Evolutionary conservation across 495 filamentous ascomycete species (phyloP).

Genomic region (Polyplosphaeria fusca): DNA sequence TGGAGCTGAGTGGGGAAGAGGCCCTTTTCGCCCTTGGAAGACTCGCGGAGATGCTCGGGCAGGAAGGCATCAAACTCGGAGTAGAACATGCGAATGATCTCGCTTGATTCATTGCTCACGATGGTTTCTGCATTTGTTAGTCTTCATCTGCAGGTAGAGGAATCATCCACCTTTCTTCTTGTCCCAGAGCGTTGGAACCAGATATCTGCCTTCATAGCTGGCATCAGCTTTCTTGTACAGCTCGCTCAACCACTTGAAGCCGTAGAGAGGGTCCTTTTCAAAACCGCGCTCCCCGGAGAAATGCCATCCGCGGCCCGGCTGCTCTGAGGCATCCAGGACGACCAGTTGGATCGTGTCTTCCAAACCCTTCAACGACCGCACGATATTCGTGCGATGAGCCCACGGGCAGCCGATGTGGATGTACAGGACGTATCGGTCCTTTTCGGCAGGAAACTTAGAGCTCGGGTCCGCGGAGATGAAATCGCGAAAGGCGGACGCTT

Average conservation of each 20-base stretch:
- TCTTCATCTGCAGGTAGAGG: not conserved
- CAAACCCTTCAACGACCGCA: slow-evolving; percentile 61
- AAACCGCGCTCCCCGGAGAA: slow-evolving; percentile 47
- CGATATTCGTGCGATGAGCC: slow-evolving; percentile 64
- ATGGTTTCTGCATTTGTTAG: slow-evolving; percentile 34
- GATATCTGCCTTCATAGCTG: slow-evolving; percentile 58
- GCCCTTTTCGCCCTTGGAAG: slow-evolving; percentile 46
- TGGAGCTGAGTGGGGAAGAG: slow-evolving; percentile 57
- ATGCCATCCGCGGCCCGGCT: slow-evolving; percentile 67
- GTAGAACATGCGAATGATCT: slow-evolving; percentile 43
- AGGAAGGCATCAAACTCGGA: slow-evolving; percentile 55
- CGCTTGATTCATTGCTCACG: slow-evolving; percentile 42
- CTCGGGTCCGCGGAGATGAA: slow-evolving; percentile 23
- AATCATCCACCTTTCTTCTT: slow-evolving; percentile 47
- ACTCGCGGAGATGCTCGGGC: slow-evolving; percentile 42
- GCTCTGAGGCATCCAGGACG: slow-evolving; percentile 60
- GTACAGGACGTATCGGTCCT: slow-evolving; percentile 65
- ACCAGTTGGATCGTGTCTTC: slow-evolving; percentile 59
- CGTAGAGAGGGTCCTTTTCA: slow-evolving; percentile 40
- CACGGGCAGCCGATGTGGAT: slow-evolving; percentile 60
- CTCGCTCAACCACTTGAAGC: slow-evolving; percentile 56
- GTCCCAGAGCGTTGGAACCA: slow-evolving; percentile 62
- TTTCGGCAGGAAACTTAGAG: slow-evolving; percentile 57
- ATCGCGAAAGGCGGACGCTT: slow-evolving; percentile 31
- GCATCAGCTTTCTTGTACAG: slow-evolving; percentile 61